phyloP scores from a whole-genome alignment of 805 yeast species.

The Saturnispora besseyi region DNA sequence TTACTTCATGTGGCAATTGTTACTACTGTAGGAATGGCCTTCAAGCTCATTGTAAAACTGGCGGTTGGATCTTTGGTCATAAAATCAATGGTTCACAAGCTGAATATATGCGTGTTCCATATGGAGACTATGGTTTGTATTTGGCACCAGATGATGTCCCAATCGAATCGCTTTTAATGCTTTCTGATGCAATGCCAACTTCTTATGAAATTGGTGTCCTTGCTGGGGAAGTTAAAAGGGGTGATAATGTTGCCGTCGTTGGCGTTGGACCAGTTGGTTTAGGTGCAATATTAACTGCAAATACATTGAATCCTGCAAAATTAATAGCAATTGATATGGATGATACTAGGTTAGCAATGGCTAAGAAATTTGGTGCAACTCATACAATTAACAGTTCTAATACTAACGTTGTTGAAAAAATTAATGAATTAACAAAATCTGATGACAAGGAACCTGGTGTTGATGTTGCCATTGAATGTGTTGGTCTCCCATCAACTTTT shows the following conservation, averaged over 20 bases:
- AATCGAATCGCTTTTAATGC: constrained; percentile 45
- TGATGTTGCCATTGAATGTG: constrained; percentile 56
- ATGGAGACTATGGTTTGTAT: constrained; percentile 34
- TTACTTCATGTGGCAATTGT: constrained; percentile 53
- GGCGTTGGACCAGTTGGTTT: constrained; percentile 66
- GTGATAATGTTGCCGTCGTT: constrained; percentile 53
- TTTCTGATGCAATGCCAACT: constrained; percentile 58
- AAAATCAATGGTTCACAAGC: constrained; percentile 64
- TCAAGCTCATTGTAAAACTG: constrained; percentile 49
- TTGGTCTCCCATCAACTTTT: constrained; percentile 56
- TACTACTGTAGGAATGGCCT: constrained; percentile 45
- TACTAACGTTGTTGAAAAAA: constrained; percentile 29
- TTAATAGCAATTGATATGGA: constrained; percentile 53
- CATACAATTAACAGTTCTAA: constrained; percentile 44
- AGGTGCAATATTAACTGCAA: constrained; percentile 49
- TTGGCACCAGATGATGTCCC: constrained; percentile 27
- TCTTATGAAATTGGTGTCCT: constrained; percentile 61
- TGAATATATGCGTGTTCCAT: constrained; percentile 48
- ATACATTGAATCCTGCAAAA: constrained; percentile 43
- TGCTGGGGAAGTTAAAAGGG: constrained; percentile 41
- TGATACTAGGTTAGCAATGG: constrained; percentile 49
- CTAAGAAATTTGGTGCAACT: constrained; percentile 53
- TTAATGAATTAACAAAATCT: constrained; percentile 18
- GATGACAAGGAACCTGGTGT: constrained; percentile 37
- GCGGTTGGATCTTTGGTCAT: constrained; percentile 43